A percentile compares a stretch with the other conserved stretches of the same genome.
Conservation (phyloP, 2,329 filamentous ascomycete species). For the Alternaria longipes region DNA sequence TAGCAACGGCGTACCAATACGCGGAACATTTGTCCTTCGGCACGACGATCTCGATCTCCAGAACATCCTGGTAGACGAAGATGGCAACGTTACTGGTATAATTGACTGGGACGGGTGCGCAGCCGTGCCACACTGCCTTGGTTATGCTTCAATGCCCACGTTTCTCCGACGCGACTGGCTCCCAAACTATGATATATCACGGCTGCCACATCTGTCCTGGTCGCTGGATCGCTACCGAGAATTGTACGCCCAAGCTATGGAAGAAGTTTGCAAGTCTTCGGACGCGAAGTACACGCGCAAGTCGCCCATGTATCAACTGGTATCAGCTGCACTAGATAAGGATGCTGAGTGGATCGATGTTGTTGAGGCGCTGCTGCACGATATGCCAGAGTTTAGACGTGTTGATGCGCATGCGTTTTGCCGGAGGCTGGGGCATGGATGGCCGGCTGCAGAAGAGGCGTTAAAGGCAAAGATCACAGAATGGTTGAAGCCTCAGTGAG, state of each 20-base stretch:
- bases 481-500: constrained; percentile 5
- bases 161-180: constrained; percentile 26
- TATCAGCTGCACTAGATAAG: constrained; percentile 9
- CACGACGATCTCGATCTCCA: constrained; percentile 37
- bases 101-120: constrained; percentile 32
- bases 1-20: constrained; percentile 3
- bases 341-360: constrained; percentile 6
- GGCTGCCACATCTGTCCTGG: constrained; percentile 5
- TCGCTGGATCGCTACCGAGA: constrained; percentile 20
- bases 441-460: constrained; percentile 14
- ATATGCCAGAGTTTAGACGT: constrained; percentile 14
- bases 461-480: constrained; percentile 9
- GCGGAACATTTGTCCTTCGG: constrained; percentile 28
- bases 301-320: constrained; percentile 18
- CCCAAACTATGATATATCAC: background rate
- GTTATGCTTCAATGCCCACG: constrained; percentile 19
- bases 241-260: constrained; percentile 24
- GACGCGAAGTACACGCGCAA: constrained; percentile 26
- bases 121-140: constrained; percentile 24
- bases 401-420: constrained; percentile 3
- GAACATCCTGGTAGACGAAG: constrained; percentile 33
- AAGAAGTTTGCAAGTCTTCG: constrained; percentile 1
- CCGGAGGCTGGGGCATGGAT: constrained; percentile 4
- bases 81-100: constrained; percentile 32
- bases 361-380: constrained; percentile 6